Evolutionary conservation across 2,329 filamentous ascomycete genomes (phyloP), one percentile per base, ranked within the genome.

Genomic region (Colletotrichum higginsianum): DNA sequence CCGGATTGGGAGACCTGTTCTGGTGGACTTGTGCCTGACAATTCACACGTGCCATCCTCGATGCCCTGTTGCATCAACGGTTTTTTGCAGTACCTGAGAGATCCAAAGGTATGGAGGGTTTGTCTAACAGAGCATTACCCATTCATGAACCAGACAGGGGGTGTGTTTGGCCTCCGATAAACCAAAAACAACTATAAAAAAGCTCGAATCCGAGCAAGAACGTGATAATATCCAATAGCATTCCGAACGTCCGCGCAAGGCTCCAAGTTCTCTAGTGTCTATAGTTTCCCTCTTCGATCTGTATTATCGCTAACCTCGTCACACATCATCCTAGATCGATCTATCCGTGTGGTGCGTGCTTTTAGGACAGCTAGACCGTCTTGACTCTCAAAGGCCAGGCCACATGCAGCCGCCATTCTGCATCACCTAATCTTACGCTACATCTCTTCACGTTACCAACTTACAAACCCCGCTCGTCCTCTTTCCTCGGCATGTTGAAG

Each of bases 401-500:
- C 30, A 44, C 42, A 57, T 8, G 35, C 13, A 23, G 47, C 53
- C 4, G 38, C 35, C n/a, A 42, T 42, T 13, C 5, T 7, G 16
- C 1, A 6, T 23, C 16, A 2, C 13, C 38, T 8, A 7, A 4
- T n/a, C n/a, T 40, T 15, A 12, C 23, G n/a, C 12, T 42, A 2
- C 53, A 40, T 16, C 13, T 11, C 46, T 23, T 7, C 16, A 13
- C 7, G 13, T 9, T 16, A 2, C 12, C n/a, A 23, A n/a, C 35
- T 40, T 23, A 42, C 53, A 57, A 57, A 9, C 3, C 12, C 18
- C 13, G 18, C 2, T 70, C 56, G 3, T 60, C 52, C 9, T 64
- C 69, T 16, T 72, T 72, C 5, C 60, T n/a, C 2, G 69, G 69
- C 0, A 64, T 58, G 30, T 72, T 72, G 2, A 72, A 72, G 1